Evolutionary conservation across 768 basidiomycete species (phyloP).

Genomic region (Leccinum boreale): DNA sequence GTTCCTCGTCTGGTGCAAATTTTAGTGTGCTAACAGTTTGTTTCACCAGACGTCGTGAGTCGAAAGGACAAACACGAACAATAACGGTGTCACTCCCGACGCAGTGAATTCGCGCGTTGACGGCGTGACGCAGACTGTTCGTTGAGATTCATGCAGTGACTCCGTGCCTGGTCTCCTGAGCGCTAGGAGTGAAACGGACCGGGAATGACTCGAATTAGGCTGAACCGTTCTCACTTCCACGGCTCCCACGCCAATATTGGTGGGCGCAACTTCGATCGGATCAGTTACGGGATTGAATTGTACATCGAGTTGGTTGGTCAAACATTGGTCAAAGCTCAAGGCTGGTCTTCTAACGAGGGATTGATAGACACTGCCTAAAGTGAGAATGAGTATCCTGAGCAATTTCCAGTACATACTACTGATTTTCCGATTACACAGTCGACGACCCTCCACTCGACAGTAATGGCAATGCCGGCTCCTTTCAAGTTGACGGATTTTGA

Average conservation of each 20-base stretch:
- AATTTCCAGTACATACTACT: background rate
- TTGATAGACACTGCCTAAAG: no score
- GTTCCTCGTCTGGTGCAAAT: background rate
- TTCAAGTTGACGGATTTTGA: background rate
- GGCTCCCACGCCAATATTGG: background rate
- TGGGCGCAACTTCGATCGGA: background rate
- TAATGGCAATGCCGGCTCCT: background rate
- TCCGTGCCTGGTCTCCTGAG: background rate
- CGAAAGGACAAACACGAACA: background rate
- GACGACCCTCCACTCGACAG: background rate
- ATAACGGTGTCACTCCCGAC: background rate
- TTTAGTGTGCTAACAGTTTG: no score
- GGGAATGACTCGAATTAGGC: background rate
- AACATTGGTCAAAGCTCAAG: background rate
- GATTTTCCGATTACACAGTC: background rate
- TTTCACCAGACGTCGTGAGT: no score
- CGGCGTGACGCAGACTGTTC: background rate
- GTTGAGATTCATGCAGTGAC: background rate
- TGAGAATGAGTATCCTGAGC: background rate
- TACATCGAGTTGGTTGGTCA: background rate
- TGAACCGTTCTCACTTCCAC: background rate
- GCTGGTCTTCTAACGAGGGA: background rate
- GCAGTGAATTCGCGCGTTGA: no score
- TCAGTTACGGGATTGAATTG: no score
- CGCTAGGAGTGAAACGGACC: background rate